These are phyloP conservation scores for Cicer judaicum DNA, from an alignment of 306 rosid genomes.

Conservation along the genomic window DNA sequence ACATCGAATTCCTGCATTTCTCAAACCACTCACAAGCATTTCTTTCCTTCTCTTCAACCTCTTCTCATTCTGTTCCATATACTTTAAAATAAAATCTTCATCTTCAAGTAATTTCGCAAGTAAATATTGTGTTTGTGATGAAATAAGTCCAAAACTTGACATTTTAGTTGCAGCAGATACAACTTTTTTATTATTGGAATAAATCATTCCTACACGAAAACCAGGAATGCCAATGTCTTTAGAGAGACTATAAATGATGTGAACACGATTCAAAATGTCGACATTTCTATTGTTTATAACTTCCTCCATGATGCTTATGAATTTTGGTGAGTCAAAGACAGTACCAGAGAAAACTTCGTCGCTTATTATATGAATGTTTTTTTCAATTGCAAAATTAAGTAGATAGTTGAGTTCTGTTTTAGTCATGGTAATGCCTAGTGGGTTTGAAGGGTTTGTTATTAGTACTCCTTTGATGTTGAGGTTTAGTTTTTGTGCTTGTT, in stretches of 20 bases:
- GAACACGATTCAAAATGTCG: conserved; percentile 47
- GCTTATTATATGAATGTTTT: conserved; percentile 68
- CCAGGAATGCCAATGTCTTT: conserved; percentile 82
- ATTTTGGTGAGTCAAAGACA: conserved; percentile 60
- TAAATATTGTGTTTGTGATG: conserved; percentile 77
- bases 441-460: conserved; percentile 85
- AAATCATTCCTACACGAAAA: conserved; percentile 81
- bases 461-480: conserved; percentile 76
- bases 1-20: conserved; percentile 59
- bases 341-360: conserved; percentile 88
- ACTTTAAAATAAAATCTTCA: conserved; percentile 51
- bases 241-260: conserved; percentile 76
- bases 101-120: conserved; percentile 62
- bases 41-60: conserved; percentile 58
- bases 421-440: conserved; percentile 75
- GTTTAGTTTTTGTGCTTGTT: conserved; percentile 51
- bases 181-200: conserved; percentile 59
- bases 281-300: conserved; percentile 40
- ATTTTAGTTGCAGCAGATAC: conserved; percentile 78
- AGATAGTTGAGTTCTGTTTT: conserved; percentile 57
- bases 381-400: conserved; percentile 56
- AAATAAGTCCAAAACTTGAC: conserved; percentile 91
- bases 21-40: conserved; percentile 58
- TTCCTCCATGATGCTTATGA: conserved; percentile 55
- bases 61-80: conserved; percentile 50